Evolutionary conservation across 148 eudicot species (phyloP), one percentile per base, ranked within the genome.

Genomic region (Talinum fruticosum): DNA sequence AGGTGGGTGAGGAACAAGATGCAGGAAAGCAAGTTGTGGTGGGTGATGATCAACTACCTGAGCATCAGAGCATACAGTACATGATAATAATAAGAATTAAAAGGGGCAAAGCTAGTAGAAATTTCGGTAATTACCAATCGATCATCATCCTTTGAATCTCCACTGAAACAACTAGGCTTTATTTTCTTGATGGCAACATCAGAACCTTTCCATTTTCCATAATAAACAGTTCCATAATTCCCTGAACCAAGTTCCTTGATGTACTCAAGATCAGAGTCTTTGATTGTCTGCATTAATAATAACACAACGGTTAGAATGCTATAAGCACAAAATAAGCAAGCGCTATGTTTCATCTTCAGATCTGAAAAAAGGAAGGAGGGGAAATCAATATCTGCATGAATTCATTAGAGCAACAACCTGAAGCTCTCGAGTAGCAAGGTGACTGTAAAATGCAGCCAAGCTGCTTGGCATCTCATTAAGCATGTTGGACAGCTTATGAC

Each of bases 101-200:
- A 72, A 10, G 47, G 16, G 21, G 67, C 24, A 34, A 36, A 33
- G 66, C 16, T 24, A 18, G 23, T 29, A 47, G 34, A 53, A 66
- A 54, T 69, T 15, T 64, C 8, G n/a, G 28, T 13, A 37, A 32
- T 49, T 82, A 89, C 90, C 92, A 89, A 75, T 75, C 85, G 77
- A 51, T 91, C 86, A 37, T 86, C 86, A 71, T 83, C 83, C 64
- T 74, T 69, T 75, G 82, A 68, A 21, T 83, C 75, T 35, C 83
- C 89, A 82, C 78, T 68, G 41, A 86, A 87, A 70, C 86, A 89
- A 61, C 86, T 83, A 6, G 82, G 79, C 76, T 87, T 87, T 71
- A 89, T 79, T 29, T 81, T 85, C 75, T 89, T 91, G 59, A 91
- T 83, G 41, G 92, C 95, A 59, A 91, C 92, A 76, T 89, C 92